Evolutionary conservation across 1,284 basidiomycete species (phyloP).

Genomic region (Stereum hirsutum): DNA sequence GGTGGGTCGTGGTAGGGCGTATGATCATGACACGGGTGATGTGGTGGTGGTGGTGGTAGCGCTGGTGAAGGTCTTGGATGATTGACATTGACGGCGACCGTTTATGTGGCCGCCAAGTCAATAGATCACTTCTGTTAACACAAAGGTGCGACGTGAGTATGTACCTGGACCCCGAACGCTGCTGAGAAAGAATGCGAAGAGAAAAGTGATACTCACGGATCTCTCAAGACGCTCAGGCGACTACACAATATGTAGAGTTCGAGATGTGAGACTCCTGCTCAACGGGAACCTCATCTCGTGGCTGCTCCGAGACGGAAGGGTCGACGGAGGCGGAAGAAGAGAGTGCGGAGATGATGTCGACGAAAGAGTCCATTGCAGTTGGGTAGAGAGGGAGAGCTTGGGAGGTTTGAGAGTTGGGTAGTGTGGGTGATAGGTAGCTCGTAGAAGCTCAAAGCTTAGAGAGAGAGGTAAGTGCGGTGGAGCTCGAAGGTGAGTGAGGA

Average conservation of each 20-base stretch:
- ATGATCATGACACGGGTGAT: too few species aligned
- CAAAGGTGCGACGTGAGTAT: too few species aligned
- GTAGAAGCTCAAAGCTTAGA: not conserved
- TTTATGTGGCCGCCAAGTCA: too few species aligned
- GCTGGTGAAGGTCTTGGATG: too few species aligned
- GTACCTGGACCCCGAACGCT: too few species aligned
- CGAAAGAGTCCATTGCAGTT: constrained; percentile 1
- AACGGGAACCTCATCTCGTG: not conserved
- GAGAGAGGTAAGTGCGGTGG: not conserved
- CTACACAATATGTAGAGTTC: not conserved
- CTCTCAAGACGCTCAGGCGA: not conserved
- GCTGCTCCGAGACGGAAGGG: not conserved
- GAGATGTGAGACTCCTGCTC: not conserved
- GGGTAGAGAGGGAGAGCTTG: not conserved
- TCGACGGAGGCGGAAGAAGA: not conserved
- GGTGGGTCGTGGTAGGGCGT: too few species aligned
- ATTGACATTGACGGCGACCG: too few species aligned
- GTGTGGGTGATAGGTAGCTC: not conserved
- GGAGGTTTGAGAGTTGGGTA: not conserved
- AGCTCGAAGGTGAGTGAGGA: not conserved
- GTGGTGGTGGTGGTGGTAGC: too few species aligned
- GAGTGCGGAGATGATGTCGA: not conserved
- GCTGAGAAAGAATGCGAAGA: too few species aligned
- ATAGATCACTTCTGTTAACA: too few species aligned
- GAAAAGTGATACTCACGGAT: too few species aligned